These are phyloP conservation scores for Rhododendron mucronatum DNA, from an alignment of 148 eudicot genomes.

Conservation along the genomic window DNA sequence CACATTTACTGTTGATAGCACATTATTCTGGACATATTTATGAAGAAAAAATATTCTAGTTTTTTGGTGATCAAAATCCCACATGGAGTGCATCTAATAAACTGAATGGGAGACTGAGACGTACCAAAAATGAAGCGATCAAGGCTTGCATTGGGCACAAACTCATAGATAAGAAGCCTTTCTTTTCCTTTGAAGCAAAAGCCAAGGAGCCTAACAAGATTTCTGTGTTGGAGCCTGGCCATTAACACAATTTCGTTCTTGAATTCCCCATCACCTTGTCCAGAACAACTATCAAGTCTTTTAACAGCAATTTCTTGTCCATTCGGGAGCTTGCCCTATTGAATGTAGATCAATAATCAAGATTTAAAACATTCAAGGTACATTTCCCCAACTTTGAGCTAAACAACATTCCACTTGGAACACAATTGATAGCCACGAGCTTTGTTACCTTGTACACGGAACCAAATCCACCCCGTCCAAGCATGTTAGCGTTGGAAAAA, in stretches of 20 bases:
- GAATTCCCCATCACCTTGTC: constrained; percentile 32
- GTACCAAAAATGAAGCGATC: constrained; percentile 29
- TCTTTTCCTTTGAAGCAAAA: constrained; percentile 14
- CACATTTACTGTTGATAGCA: not conserved
- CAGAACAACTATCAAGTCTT: constrained; percentile 15
- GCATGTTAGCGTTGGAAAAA: constrained; percentile 5
- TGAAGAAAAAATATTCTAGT: no score
- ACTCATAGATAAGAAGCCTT: constrained; percentile 30
- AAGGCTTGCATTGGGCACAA: constrained; percentile 24
- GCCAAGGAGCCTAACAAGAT: constrained; percentile 25
- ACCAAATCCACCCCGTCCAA: constrained; percentile 36
- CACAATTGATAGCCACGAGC: not conserved
- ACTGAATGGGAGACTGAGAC: not conserved
- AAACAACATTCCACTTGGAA: not conserved
- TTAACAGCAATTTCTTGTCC: constrained; percentile 30
- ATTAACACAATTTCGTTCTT: constrained; percentile 28
- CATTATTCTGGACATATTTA: not conserved
- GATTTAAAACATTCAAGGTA: not conserved
- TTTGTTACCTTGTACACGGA: constrained; percentile 18
- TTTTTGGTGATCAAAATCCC: no score
- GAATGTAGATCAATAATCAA: not conserved
- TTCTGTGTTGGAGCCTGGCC: constrained; percentile 31
- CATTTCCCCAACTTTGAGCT: not conserved
- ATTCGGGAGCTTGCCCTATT: constrained; percentile 23
- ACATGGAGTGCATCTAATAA: not conserved